phyloP scores from a whole-genome alignment of 179 eudicot species.

The Beta corolliflora region DNA sequence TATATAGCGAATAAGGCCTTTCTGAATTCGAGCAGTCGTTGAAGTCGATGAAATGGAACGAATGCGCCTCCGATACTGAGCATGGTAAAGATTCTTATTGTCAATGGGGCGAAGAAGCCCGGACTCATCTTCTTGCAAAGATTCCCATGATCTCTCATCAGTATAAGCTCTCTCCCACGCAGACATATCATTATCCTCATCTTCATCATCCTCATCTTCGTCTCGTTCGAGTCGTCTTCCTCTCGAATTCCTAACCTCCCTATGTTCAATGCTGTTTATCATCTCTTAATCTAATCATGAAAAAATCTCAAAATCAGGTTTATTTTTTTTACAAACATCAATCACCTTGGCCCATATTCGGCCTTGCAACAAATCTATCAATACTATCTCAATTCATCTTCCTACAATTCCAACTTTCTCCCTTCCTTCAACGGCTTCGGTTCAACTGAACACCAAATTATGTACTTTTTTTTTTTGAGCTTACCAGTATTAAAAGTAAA shows the following conservation, averaged over 20 bases:
- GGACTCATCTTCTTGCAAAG: constrained; percentile 87
- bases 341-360: neutral
- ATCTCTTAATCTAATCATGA: constrained; percentile 12
- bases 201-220: constrained; percentile 76
- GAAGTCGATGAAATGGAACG: constrained; percentile 55
- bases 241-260: constrained; percentile 50
- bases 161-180: constrained; percentile 91
- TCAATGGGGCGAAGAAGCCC: constrained; percentile 83
- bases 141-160: constrained; percentile 90
- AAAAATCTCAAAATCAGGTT: constrained; percentile 7
- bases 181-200: constrained; percentile 48
- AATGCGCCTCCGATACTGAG: constrained; percentile 78
- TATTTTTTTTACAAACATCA: neutral
- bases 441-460: no score
- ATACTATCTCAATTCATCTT: no score
- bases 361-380: no score
- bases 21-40: constrained; percentile 69
- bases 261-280: constrained; percentile 44
- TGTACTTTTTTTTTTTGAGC: no score
- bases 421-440: no score
- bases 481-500: no score
- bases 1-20: constrained; percentile 86
- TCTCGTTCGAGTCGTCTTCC: constrained; percentile 45
- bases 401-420: no score
- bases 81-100: constrained; percentile 63